Evolutionary conservation across 768 basidiomycete genomes (phyloP).

Genomic region (Coprinopsis cinerea): DNA sequence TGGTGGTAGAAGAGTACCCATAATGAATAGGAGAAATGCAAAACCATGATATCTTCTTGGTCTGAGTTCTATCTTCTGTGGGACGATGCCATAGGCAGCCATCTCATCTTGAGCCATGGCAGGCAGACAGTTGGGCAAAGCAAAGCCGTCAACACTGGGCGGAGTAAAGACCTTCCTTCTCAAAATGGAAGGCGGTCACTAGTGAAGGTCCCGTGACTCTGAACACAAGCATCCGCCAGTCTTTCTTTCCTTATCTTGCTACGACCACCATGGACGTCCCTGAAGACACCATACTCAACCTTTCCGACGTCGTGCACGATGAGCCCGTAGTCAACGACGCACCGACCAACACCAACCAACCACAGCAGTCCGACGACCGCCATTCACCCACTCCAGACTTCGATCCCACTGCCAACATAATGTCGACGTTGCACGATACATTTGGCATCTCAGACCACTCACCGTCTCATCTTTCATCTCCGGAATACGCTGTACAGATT

Average conservation of each 20-base stretch:
- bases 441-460: conserved; percentile 32
- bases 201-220: conserved; percentile 7
- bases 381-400: conserved; percentile 26
- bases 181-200: conserved; percentile 9
- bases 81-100: conserved; percentile 28
- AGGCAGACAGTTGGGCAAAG: background rate
- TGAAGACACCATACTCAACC: conserved; percentile 55
- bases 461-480: conserved; percentile 28
- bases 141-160: background rate
- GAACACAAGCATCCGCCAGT: conserved; percentile 4
- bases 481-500: conserved; percentile 62
- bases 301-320: conserved; percentile 84
- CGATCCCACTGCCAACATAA: conserved; percentile 29
- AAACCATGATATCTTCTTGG: conserved; percentile 80
- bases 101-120: conserved; percentile 23
- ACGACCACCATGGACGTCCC: conserved; percentile 44
- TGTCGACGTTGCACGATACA: conserved; percentile 33
- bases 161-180: conserved; percentile 3
- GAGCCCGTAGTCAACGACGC: conserved; percentile 62
- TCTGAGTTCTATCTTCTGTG: conserved; percentile 44
- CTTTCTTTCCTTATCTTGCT: conserved; percentile 4
- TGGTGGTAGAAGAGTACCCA: conserved; percentile 89
- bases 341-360: conserved; percentile 25
- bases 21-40: conserved; percentile 71
- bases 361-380: conserved; percentile 23